Percentiles rank a stretch among this genome's conserved stretches.
Conservation (phyloP, 345 rosid genomes). For the Hevea brasiliensis region DNA sequence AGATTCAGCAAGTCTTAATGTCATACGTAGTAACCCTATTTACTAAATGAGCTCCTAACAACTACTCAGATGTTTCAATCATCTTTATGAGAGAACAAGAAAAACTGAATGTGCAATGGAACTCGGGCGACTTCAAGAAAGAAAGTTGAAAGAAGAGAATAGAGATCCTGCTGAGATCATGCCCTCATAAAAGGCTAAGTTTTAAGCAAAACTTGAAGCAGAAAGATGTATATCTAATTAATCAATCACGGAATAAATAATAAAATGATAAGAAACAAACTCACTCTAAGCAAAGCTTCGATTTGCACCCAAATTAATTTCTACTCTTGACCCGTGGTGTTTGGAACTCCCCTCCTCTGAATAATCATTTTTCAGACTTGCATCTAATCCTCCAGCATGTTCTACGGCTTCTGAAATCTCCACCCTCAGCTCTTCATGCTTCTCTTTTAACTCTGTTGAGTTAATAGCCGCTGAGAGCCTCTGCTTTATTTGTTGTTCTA, state of each 20-base stretch:
- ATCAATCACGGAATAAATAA: background rate
- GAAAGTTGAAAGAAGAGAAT: background rate
- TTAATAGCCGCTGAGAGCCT: slow-evolving; percentile 55
- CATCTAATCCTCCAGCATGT: slow-evolving; percentile 38
- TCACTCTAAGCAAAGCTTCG: slow-evolving; percentile 48
- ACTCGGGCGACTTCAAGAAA: background rate
- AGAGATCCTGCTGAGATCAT: background rate
- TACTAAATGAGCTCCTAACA: background rate
- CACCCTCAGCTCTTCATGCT: slow-evolving; percentile 51
- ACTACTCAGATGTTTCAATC: background rate
- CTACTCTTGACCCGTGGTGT: slow-evolving; percentile 40
- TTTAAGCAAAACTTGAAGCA: background rate
- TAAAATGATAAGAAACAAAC: slow-evolving; percentile 20
- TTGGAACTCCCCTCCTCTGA: slow-evolving; percentile 16
- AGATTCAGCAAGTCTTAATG: background rate
- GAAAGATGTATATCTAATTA: background rate
- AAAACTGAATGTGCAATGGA: background rate
- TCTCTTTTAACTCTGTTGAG: slow-evolving; percentile 51
- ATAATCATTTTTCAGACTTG: slow-evolving; percentile 33
- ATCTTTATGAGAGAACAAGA: background rate
- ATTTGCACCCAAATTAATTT: slow-evolving; percentile 50
- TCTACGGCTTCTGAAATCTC: slow-evolving; percentile 49
- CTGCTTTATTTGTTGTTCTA: slow-evolving; percentile 59
- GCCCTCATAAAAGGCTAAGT: background rate
- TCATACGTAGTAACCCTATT: background rate